Evolutionary conservation across 192 early-diverging fungal genomes (phyloP), one percentile per base, ranked within the genome.

Genomic region (Linnemannia elongata): DNA sequence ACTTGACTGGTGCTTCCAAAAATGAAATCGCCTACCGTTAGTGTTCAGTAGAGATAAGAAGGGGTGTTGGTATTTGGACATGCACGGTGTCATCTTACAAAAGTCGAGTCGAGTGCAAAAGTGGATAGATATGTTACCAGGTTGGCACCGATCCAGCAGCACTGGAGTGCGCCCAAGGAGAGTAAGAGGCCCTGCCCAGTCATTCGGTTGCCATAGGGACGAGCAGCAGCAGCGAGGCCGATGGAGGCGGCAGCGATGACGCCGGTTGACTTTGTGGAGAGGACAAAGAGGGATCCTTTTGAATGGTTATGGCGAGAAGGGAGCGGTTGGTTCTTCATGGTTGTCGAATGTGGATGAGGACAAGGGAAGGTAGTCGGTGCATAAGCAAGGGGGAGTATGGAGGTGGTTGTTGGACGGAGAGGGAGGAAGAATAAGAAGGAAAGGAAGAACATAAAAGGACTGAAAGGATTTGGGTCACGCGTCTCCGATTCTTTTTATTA

Each of bases 1-100:
- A 88, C 79, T 88, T 88, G 42, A 88, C 78, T 22, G 88, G 88
- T 38, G 88, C 79, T 36, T 88, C 88, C 27, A 88, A 24, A 38
- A 85, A 88, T 20, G 82, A 82, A 39, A 88, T 88, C 12, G 88
- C 82, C 85, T 81, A 81, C 3, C 3, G 30, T 71, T 54, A 6
- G 3, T 39, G 3, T 35, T 10, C 8, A 63, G n/a, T 4, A 18
- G 36, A 41, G 17, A 41, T 0, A 39, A n/a, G n/a, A n/a, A n/a
- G n/a, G 4, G 20, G 1, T 30, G 9, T 42, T 27, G 9, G 36
- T 24, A 5, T 30, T 52, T 75, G 54, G 27, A 15, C 17, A 41
- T 24, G 38, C 22, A 18, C 20, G 41, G 39, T 24, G 13, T 39
- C 3, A 0, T 36, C 38, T 9, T 69, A 3, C 38, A 33, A 33